Conservation (phyloP, 2,329 filamentous ascomycete genomes). For the Fusarium duplospermum region DNA sequence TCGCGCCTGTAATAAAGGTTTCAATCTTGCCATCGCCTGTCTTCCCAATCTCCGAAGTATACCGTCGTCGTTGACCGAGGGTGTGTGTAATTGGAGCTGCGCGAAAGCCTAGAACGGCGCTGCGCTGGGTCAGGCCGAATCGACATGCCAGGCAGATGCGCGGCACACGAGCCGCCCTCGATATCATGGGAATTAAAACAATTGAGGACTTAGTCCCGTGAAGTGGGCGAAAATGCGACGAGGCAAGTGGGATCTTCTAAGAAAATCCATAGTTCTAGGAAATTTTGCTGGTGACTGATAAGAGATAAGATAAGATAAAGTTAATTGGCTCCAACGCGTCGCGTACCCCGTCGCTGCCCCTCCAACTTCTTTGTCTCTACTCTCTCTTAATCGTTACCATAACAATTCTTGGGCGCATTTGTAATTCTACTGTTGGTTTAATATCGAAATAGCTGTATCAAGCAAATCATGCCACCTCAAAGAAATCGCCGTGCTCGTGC, state of each 20-base stretch:
- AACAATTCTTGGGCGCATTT: not conserved
- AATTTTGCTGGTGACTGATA: constrained; percentile 46
- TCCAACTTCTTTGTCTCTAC: constrained; percentile 12
- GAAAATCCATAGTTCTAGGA: constrained; percentile 13
- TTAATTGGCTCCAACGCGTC: constrained; percentile 32
- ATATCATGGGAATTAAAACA: constrained; percentile 49
- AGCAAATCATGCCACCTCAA: constrained; percentile 48
- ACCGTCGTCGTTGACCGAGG: constrained; percentile 28
- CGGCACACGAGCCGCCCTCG: constrained; percentile 48
- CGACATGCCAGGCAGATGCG: constrained; percentile 51
- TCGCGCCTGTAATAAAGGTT: constrained; percentile 30
- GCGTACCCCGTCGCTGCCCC: constrained; percentile 29
- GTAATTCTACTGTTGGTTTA: not conserved
- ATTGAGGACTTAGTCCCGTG: constrained; percentile 15
- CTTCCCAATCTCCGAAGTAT: constrained; percentile 40
- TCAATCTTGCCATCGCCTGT: constrained; percentile 41
- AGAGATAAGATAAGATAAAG: constrained; percentile 42
- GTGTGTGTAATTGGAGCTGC: constrained; percentile 17
- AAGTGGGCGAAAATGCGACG: constrained; percentile 18
- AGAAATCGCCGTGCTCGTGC: constrained; percentile 49
- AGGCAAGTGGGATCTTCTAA: not conserved
- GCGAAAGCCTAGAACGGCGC: constrained; percentile 17
- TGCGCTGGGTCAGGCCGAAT: constrained; percentile 43
- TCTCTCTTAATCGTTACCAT: not conserved
- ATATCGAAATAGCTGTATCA: not conserved